phyloP scores from a whole-genome alignment of 192 early-diverging fungal genomes.

The Funneliformis geosporum region DNA sequence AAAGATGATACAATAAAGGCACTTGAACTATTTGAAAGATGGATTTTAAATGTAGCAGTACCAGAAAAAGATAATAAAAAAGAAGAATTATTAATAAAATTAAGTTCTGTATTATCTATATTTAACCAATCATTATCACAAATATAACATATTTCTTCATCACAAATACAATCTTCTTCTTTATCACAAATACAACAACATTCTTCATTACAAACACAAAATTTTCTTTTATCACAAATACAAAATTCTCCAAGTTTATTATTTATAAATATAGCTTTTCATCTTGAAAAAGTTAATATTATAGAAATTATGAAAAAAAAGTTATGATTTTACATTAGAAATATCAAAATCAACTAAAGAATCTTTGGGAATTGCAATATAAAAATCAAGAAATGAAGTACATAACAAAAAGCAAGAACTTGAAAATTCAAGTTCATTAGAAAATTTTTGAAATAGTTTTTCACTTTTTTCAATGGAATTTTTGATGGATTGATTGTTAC shows the following conservation, averaged over 20 bases:
- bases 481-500: background rate
- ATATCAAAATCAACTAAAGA: background rate
- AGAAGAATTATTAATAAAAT: background rate
- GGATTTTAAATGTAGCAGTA: background rate
- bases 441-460: background rate
- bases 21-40: background rate
- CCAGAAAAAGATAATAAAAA: background rate
- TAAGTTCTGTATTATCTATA: background rate
- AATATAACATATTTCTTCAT: too few relatives aligned
- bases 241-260: conserved; percentile 1
- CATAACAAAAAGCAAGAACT: background rate
- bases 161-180: too few relatives aligned
- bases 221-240: background rate
- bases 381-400: background rate
- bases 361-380: background rate
- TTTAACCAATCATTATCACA: background rate
- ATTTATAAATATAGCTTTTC: background rate
- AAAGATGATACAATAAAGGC: background rate
- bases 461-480: background rate
- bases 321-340: background rate
- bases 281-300: background rate
- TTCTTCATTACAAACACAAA: too few relatives aligned
- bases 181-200: too few relatives aligned
- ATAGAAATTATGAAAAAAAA: background rate
- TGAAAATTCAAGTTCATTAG: background rate